These are phyloP conservation scores for Parastagonospora nodorum DNA, from an alignment of 2,329 filamentous ascomycete species.

Conservation along the genomic window DNA sequence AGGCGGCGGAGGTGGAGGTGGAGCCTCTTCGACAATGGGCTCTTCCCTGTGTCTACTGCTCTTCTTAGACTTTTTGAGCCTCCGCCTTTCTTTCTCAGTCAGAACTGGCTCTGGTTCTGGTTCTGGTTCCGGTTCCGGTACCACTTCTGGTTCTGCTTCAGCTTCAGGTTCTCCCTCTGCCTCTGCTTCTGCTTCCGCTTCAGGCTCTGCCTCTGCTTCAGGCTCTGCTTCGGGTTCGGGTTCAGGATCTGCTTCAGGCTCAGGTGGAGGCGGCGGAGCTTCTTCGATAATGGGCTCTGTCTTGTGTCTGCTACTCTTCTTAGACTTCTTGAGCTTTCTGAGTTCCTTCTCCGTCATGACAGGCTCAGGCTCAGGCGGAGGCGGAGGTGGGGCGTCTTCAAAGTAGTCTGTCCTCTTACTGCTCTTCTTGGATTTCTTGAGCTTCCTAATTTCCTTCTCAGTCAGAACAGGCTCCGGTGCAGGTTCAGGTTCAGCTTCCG, in stretches of 20 bases:
- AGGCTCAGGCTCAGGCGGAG: conserved; percentile 25
- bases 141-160: conserved; percentile 34
- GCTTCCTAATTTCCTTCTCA: conserved; percentile 22
- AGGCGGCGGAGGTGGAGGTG: conserved; percentile 28
- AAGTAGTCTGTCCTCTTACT: conserved; percentile 20
- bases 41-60: conserved; percentile 64
- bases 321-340: conserved; percentile 26
- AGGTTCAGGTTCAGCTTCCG: conserved; percentile 38
- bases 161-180: conserved; percentile 32
- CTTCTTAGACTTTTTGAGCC: conserved; percentile 34
- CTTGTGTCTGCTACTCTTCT: conserved; percentile 55
- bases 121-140: conserved; percentile 40
- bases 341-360: not conserved
- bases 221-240: conserved; percentile 12
- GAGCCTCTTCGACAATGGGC: conserved; percentile 36
- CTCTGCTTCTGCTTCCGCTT: conserved; percentile 1
- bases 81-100: conserved; percentile 1
- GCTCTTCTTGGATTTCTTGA: conserved; percentile 36
- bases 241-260: conserved; percentile 19
- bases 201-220: no score
- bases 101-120: conserved; percentile 30
- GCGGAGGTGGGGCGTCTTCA: conserved; percentile 16
- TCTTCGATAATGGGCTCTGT: conserved; percentile 57
- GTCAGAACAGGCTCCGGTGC: conserved; percentile 38
- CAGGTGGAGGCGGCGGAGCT: conserved; percentile 32